These are phyloP conservation scores for Starmerella floricola DNA, from an alignment of 805 yeast genomes.

Conservation along the genomic window DNA sequence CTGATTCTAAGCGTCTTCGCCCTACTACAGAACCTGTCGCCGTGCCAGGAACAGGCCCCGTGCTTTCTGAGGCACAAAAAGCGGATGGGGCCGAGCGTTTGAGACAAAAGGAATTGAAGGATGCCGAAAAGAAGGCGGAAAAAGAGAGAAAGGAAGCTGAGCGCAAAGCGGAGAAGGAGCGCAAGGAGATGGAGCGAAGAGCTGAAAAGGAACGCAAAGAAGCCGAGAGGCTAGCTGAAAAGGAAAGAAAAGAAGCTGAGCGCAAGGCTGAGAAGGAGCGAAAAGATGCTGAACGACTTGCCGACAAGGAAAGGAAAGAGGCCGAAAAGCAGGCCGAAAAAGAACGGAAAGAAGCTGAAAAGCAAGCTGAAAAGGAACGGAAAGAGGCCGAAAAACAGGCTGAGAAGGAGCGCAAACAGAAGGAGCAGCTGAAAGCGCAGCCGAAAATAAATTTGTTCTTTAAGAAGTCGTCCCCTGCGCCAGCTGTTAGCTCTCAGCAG, in stretches of 20 bases:
- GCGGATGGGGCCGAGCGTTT: not conserved
- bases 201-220: conserved; percentile 20
- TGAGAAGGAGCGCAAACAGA: conserved; percentile 19
- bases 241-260: conserved; percentile 19
- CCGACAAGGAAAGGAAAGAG: conserved; percentile 18
- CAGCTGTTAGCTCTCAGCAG: conserved; percentile 1
- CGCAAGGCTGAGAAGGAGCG: conserved; percentile 18
- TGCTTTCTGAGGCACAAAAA: no score
- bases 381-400: conserved; percentile 20
- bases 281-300: conserved; percentile 22
- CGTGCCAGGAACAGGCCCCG: no score
- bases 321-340: conserved; percentile 16
- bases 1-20: not conserved
- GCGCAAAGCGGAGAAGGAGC: conserved; percentile 15
- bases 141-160: conserved; percentile 5
- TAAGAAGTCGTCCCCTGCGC: not conserved
- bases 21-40: no score
- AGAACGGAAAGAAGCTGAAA: conserved; percentile 20
- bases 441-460: conserved; percentile 22
- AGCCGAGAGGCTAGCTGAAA: conserved; percentile 14
- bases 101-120: not conserved
- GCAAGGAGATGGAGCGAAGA: conserved; percentile 21
- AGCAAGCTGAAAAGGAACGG: conserved; percentile 18
- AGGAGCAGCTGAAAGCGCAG: conserved; percentile 20
- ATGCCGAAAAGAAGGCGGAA: conserved; percentile 6